A percentile compares a stretch with the other conserved stretches of the same genome.
These are phyloP conservation scores for Neoconidiobolus thromboides DNA, from an alignment of 371 early-diverging fungal genomes.

Conservation along the genomic window DNA sequence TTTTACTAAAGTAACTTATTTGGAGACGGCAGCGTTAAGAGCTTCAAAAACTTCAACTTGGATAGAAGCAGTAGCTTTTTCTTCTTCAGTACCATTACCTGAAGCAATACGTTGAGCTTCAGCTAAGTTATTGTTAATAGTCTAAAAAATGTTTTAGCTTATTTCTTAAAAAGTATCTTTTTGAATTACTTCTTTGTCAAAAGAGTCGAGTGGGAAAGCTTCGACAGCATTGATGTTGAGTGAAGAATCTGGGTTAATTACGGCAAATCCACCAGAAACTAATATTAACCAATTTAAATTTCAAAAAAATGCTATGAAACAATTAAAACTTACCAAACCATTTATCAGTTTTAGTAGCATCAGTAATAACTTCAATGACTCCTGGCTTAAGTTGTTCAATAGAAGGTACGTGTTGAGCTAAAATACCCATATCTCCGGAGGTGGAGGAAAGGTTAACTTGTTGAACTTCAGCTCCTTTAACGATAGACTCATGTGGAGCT, in stretches of 20 bases:
- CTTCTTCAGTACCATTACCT: constrained; percentile 48
- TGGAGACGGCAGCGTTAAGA: constrained; percentile 32
- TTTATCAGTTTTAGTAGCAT: constrained; percentile 62
- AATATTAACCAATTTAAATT: constrained; percentile 1
- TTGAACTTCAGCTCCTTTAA: constrained; percentile 56
- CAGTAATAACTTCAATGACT: constrained; percentile 63
- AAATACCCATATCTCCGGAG: constrained; percentile 95
- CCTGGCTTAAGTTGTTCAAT: constrained; percentile 94
- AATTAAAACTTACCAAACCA: constrained; percentile 55
- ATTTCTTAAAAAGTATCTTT: neutral
- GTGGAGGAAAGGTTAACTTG: constrained; percentile 89
- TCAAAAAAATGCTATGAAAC: neutral
- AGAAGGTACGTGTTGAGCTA: constrained; percentile 92
- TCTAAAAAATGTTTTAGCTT: constrained; percentile 22
- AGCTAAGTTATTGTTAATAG: constrained; percentile 49
- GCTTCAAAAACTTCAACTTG: constrained; percentile 84
- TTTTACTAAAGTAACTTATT: neutral
- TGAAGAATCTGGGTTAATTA: constrained; percentile 88
- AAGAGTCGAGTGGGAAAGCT: constrained; percentile 72
- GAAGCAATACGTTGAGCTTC: constrained; percentile 56
- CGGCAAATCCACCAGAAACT: constrained; percentile 94
- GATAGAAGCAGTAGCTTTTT: constrained; percentile 68
- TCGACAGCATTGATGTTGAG: constrained; percentile 95
- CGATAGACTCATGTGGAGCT: constrained; percentile 74
- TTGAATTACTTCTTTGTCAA: constrained; percentile 46